Evolutionary conservation across 1,284 basidiomycete genomes (phyloP).

Genomic region (Ganoderma lucidum): DNA sequence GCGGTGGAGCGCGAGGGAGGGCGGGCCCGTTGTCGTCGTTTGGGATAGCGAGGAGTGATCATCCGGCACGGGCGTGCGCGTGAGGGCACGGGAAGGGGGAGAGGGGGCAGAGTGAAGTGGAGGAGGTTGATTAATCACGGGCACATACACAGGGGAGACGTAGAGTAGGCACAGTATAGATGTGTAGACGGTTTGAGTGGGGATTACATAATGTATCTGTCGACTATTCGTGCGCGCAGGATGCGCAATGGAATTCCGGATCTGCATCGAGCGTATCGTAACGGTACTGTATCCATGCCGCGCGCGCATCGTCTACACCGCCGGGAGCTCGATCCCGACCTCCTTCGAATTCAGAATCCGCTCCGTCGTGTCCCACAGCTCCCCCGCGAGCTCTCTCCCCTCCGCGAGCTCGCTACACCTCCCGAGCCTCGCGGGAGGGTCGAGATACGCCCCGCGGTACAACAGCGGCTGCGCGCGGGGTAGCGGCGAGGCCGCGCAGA

Average conservation of each 20-base stretch:
- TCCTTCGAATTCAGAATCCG: background rate
- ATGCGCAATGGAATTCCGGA: background rate
- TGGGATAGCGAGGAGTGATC: conserved; percentile 41
- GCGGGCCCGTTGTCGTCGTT: conserved; percentile 31
- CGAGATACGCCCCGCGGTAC: background rate
- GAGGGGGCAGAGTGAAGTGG: no score
- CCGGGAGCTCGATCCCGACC: background rate
- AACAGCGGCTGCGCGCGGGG: background rate
- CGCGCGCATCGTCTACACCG: background rate
- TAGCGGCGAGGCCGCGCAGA: background rate
- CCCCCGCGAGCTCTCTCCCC: background rate
- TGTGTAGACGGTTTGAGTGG: background rate
- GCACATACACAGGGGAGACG: no score
- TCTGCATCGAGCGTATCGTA: background rate
- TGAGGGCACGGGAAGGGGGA: no score
- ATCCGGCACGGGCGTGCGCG: no score
- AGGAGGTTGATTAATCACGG: no score
- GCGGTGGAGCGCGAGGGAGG: conserved; percentile 17
- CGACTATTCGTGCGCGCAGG: background rate
- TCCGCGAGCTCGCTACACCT: background rate
- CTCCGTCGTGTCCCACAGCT: background rate
- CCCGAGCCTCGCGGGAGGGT: background rate
- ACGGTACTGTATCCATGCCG: no score
- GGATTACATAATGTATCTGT: background rate
- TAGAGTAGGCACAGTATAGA: background rate